These are phyloP conservation scores for Podospora pseudoanserina DNA, from an alignment of 495 filamentous ascomycete species.

Conservation along the genomic window DNA sequence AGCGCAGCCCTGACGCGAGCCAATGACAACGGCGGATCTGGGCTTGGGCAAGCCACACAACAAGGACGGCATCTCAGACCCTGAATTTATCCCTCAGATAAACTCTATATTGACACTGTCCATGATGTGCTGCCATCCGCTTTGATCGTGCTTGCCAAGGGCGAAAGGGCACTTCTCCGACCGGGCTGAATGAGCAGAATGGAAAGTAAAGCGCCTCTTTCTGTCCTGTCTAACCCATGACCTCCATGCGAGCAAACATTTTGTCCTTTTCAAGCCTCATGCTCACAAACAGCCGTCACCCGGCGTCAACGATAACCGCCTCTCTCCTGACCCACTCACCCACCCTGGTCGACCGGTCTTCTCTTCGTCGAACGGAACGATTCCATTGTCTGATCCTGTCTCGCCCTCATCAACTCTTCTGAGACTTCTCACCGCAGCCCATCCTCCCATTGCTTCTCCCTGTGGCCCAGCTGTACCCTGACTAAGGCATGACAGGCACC, in stretches of 20 bases:
- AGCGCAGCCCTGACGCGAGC: not conserved
- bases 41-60: not conserved
- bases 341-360: not conserved
- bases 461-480: not conserved
- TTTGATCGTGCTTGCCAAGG: not conserved
- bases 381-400: slow-evolving; percentile 3
- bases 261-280: not conserved
- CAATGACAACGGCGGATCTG: not conserved
- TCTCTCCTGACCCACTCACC: not conserved
- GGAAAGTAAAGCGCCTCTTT: not conserved
- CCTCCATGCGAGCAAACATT: not conserved
- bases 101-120: not conserved
- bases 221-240: not conserved
- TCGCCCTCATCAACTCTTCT: not conserved
- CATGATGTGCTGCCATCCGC: not conserved
- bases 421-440: not conserved
- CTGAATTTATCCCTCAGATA: not conserved
- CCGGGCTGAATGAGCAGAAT: not conserved
- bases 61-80: not conserved
- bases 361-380: not conserved
- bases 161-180: not conserved
- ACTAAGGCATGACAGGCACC: too few relatives aligned
- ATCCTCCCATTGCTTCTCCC: not conserved
- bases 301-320: not conserved
- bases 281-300: not conserved